Conservation (phyloP, 768 basidiomycete species). For the Trametes coccinea region DNA sequence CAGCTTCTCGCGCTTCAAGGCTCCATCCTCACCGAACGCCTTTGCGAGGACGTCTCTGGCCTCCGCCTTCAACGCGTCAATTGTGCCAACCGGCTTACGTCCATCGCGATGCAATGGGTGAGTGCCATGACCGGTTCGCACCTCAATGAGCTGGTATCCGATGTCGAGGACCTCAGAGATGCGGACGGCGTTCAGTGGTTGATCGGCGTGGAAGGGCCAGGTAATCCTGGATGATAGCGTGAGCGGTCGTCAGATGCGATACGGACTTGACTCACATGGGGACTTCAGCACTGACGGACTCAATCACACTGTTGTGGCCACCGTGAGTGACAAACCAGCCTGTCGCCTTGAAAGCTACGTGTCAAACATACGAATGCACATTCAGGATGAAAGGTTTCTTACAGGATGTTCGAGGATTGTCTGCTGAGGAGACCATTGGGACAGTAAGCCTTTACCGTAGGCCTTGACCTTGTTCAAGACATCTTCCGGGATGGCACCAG, state of each 20-base stretch:
- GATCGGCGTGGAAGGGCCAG: conserved; percentile 30
- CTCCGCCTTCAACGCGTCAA: conserved; percentile 27
- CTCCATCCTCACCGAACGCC: conserved; percentile 29
- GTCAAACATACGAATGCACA: neutral
- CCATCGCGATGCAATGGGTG: conserved; percentile 24
- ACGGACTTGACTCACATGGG: conserved; percentile 11
- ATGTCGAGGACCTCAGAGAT: conserved; percentile 24
- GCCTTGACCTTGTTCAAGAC: conserved; percentile 13
- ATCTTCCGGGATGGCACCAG: conserved; percentile 6
- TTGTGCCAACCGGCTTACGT: conserved; percentile 21
- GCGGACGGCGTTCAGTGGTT: conserved; percentile 26
- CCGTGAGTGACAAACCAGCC: conserved; percentile 29
- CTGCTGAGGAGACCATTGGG: conserved; percentile 20
- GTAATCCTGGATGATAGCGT: conserved; percentile 21
- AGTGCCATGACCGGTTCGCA: conserved; percentile 24
- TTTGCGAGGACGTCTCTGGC: conserved; percentile 20
- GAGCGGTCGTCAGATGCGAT: neutral
- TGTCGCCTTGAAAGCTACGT: conserved; percentile 2
- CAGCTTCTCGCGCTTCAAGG: conserved; percentile 26
- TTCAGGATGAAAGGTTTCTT: no score
- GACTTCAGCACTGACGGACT: conserved; percentile 26
- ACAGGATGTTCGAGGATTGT: conserved; percentile 17
- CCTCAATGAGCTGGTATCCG: conserved; percentile 32
- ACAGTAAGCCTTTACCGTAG: conserved; percentile 12
- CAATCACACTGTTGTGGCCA: conserved; percentile 29